Conservation (phyloP, 2,329 filamentous ascomycete genomes). For the Ophiostoma himal-ulmi region DNA sequence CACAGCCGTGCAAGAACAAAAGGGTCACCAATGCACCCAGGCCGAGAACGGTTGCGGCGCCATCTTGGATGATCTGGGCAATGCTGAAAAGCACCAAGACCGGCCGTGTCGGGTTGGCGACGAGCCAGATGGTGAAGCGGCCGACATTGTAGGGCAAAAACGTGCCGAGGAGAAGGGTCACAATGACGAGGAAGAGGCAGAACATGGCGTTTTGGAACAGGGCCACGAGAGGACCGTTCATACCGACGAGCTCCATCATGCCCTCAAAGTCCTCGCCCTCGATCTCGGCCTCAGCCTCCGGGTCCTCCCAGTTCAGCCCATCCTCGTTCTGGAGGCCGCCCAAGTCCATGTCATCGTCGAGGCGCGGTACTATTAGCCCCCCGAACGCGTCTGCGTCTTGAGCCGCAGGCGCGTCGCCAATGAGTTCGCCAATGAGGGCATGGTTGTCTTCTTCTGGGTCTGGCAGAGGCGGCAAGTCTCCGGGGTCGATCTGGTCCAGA, state of each 20-base stretch:
- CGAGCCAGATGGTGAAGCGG: slow-evolving; percentile 70
- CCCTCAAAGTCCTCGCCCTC: slow-evolving; percentile 94
- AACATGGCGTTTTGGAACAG: slow-evolving; percentile 94
- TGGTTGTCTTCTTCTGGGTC: slow-evolving; percentile 30
- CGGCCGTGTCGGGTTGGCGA: slow-evolving; percentile 74
- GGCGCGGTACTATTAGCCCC: not conserved
- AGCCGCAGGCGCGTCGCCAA: slow-evolving; percentile 30
- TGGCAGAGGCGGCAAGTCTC: slow-evolving; percentile 42
- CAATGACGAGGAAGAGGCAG: slow-evolving; percentile 80
- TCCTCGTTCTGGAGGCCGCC: not conserved
- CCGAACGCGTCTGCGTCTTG: not conserved
- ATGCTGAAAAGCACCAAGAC: slow-evolving; percentile 65
- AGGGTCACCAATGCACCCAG: slow-evolving; percentile 39
- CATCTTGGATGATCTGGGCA: slow-evolving; percentile 75
- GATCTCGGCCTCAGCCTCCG: slow-evolving; percentile 71
- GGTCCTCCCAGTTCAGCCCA: slow-evolving; percentile 29
- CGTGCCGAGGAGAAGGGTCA: slow-evolving; percentile 78
- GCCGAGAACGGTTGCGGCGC: slow-evolving; percentile 59
- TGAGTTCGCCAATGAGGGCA: slow-evolving; percentile 32
- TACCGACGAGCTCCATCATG: slow-evolving; percentile 90
- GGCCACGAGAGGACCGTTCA: slow-evolving; percentile 86
- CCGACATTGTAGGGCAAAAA: slow-evolving; percentile 91
- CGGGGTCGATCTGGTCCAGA: slow-evolving; percentile 47
- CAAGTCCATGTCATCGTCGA: slow-evolving; percentile 50
- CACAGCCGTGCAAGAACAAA: slow-evolving; percentile 30